Percentiles rank a stretch among this genome's conserved stretches.
Evolutionary conservation across 2,329 filamentous ascomycete genomes (phyloP).

Genomic region (Simplicillium sp.): DNA sequence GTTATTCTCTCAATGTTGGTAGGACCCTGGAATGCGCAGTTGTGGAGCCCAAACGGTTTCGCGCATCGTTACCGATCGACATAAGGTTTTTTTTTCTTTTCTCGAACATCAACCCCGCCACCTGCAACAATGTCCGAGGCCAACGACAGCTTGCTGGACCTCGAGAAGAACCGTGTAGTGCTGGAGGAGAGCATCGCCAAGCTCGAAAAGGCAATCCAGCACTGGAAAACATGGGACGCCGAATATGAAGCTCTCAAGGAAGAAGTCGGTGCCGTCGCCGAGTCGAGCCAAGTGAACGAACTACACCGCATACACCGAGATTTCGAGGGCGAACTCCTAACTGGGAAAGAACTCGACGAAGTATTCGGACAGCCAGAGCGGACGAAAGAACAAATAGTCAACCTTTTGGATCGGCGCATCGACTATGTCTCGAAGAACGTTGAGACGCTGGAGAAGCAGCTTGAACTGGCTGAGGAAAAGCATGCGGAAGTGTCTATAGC

Average conservation of each 20-base stretch:
- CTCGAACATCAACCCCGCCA: background rate
- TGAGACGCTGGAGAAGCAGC: constrained; percentile 60
- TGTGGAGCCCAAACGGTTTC: too few relatives aligned
- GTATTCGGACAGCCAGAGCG: constrained; percentile 25
- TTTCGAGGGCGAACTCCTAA: constrained; percentile 55
- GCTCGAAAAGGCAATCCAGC: constrained; percentile 65
- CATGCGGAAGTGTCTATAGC: constrained; percentile 53
- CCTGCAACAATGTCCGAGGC: constrained; percentile 25
- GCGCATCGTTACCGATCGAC: too few relatives aligned
- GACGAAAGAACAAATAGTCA: constrained; percentile 41
- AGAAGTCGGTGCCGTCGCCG: constrained; percentile 54
- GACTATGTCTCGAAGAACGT: constrained; percentile 88
- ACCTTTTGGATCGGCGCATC: constrained; percentile 58
- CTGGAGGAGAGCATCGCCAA: constrained; percentile 65
- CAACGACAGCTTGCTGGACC: constrained; percentile 49
- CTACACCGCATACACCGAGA: constrained; percentile 47
- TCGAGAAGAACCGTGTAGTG: constrained; percentile 65
- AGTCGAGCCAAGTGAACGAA: constrained; percentile 33
- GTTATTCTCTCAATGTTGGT: too few relatives aligned
- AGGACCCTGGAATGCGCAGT: too few relatives aligned
- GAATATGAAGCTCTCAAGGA: constrained; percentile 88
- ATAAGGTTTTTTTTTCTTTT: too few relatives aligned
- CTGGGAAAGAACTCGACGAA: constrained; percentile 43
- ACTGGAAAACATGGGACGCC: constrained; percentile 86
- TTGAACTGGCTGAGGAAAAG: constrained; percentile 60